A percentile compares a stretch with the other conserved stretches of the same genome.
phyloP scores from a whole-genome alignment of 768 basidiomycete species.

The Exidia glandulosa region DNA sequence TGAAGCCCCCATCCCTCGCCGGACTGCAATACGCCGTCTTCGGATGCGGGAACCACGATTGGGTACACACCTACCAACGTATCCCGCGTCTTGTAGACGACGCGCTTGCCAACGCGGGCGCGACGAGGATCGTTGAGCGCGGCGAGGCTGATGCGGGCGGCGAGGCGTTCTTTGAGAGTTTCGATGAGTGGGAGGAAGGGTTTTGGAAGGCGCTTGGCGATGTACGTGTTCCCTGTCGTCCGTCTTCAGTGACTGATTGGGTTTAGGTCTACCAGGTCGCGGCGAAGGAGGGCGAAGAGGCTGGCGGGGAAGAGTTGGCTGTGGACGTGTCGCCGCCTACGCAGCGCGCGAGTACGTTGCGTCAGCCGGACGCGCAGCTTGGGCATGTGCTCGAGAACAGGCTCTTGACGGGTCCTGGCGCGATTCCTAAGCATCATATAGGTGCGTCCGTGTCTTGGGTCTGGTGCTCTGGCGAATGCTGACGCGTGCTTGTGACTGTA shows the following conservation, averaged over 20 bases:
- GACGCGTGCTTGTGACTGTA: constrained; percentile 6
- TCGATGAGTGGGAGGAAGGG: constrained; percentile 30
- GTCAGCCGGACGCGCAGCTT: constrained; percentile 27
- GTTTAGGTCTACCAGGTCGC: no score
- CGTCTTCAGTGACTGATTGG: no score
- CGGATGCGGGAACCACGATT: constrained; percentile 40
- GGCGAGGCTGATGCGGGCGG: constrained; percentile 32
- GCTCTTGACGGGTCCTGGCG: constrained; percentile 26
- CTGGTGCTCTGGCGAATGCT: background rate
- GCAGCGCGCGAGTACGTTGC: constrained; percentile 22
- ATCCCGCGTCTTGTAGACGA: constrained; percentile 32
- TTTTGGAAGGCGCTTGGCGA: constrained; percentile 27
- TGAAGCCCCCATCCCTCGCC: background rate
- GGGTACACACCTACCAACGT: constrained; percentile 35
- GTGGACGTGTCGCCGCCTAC: constrained; percentile 6
- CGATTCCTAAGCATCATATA: constrained; percentile 31
- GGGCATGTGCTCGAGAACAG: constrained; percentile 30
- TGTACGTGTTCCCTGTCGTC: no score
- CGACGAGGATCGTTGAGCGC: constrained; percentile 22
- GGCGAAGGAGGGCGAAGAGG: no score
- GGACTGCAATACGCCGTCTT: constrained; percentile 32
- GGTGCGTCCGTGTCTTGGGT: constrained; percentile 13
- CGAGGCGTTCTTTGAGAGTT: constrained; percentile 32
- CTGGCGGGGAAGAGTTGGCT: no score
- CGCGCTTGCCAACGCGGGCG: constrained; percentile 25